phyloP scores from a whole-genome alignment of 495 filamentous ascomycete species.

The Aspergillus wentii region DNA sequence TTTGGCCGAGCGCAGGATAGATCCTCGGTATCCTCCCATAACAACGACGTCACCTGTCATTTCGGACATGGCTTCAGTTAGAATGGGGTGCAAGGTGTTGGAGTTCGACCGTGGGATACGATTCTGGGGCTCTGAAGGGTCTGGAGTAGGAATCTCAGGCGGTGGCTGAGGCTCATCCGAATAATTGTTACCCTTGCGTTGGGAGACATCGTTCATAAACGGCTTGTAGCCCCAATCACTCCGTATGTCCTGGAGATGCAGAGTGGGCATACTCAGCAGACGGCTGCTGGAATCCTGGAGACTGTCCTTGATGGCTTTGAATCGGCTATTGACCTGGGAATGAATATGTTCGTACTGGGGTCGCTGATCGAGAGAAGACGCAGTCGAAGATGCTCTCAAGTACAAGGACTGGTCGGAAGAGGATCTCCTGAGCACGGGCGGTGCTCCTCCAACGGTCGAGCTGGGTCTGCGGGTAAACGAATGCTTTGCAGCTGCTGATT shows the following conservation, averaged over 20 bases:
- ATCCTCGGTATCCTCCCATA: constrained; percentile 88
- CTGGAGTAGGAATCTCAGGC: background rate
- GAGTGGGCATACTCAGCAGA: constrained; percentile 55
- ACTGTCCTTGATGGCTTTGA: constrained; percentile 90
- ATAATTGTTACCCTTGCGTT: constrained; percentile 14
- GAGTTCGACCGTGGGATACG: constrained; percentile 23
- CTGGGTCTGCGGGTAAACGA: constrained; percentile 27
- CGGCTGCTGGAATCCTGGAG: constrained; percentile 74
- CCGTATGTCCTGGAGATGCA: constrained; percentile 49
- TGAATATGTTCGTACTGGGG: constrained; percentile 75
- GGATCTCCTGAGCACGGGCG: constrained; percentile 47
- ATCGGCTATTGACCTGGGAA: constrained; percentile 71
- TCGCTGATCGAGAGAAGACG: constrained; percentile 83
- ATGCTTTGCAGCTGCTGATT: constrained; percentile 27
- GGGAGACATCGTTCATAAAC: constrained; percentile 17
- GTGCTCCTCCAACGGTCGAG: constrained; percentile 16
- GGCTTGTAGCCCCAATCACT: constrained; percentile 32
- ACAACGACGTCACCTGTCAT: constrained; percentile 83
- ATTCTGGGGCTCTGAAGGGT: constrained; percentile 11
- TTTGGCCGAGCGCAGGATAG: constrained; percentile 78
- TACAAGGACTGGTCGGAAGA: constrained; percentile 76
- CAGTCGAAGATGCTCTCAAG: constrained; percentile 58
- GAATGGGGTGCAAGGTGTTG: constrained; percentile 37
- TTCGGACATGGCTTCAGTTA: constrained; percentile 62
- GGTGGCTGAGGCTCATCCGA: constrained; percentile 4